These are phyloP conservation scores for Hypoxylon sp. DNA, from an alignment of 2,329 filamentous ascomycete genomes.

Conservation along the genomic window DNA sequence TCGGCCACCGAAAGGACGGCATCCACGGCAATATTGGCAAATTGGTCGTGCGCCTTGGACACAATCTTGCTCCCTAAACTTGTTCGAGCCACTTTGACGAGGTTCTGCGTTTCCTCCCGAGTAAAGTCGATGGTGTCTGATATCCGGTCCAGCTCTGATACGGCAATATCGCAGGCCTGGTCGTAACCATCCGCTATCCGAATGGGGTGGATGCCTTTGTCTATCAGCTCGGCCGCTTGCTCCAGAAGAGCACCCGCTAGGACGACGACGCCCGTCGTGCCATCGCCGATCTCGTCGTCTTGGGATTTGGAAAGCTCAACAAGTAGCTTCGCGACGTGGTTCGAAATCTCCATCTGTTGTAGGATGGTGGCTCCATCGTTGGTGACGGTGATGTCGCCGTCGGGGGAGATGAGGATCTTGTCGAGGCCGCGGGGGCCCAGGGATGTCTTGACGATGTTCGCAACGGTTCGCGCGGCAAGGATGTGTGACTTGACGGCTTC, in stretches of 20 bases:
- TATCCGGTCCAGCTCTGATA: constrained; percentile 90
- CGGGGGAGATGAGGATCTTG: constrained; percentile 98
- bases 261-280: constrained; percentile 96
- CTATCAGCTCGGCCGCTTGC: constrained; percentile 96
- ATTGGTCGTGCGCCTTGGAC: constrained; percentile 97
- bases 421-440: constrained; percentile 94
- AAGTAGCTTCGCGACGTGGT: constrained; percentile 96
- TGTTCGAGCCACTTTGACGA: constrained; percentile 94
- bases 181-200: constrained; percentile 98
- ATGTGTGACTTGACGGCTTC: constrained; percentile 99
- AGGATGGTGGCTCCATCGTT: constrained; percentile 99
- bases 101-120: constrained; percentile 79
- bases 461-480: constrained; percentile 92
- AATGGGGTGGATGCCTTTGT: constrained; percentile 99
- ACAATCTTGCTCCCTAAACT: constrained; percentile 99
- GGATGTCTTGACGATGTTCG: constrained; percentile 97
- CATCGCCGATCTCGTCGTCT: constrained; percentile 98
- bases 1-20: constrained; percentile 96
- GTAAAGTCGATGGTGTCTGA: constrained; percentile 90
- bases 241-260: constrained; percentile 93
- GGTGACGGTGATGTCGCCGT: constrained; percentile 98
- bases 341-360: constrained; percentile 98
- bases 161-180: constrained; percentile 94
- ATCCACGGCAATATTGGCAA: constrained; percentile 95
- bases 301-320: constrained; percentile 98